Base-by-base conservation (phyloP, 768 basidiomycete genomes). In the Russula dissimulans region DNA sequence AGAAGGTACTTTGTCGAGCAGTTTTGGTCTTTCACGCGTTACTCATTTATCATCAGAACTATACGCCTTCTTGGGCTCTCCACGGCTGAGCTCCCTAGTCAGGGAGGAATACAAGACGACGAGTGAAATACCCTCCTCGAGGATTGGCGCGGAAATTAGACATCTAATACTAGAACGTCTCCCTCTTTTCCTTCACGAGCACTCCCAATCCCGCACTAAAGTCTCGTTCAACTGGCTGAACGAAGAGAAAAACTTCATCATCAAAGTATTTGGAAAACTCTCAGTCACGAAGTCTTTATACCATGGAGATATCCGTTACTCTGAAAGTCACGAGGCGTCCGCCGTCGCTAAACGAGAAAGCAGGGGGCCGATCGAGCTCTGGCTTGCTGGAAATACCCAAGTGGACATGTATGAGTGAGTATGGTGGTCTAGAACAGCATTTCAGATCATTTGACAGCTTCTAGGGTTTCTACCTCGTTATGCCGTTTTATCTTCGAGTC, bases 401-500 rank as follows among this genome's bases (percentile, higher is more conserved):
- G 77, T 90, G 46, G 91, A 97, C 67, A 89, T 95, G 82, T 97
- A 89, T 67, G 95, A 97, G 91, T 92, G 67, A 75, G 91, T 82
- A 5, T 38, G 22, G 26, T 22, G 38, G 26, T 64, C 22, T 2
- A 26, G 12, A 41, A 50, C 11, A 29, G 4, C 47, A 22, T 36
- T 51, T 29, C 6, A 42, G n/a, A 56, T 49, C 34, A 29, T 18
- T 52, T 44, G 58, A 14, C 49, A 17, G 36, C 38, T 57, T 17
- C 57, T 44, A 95, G 93, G 71, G 86, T 98, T 14, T 87, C 95
- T 0, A 86, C 84, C 0, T 87, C 89, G 1, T 74, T 98, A 34
- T 92, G 91, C 70, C 84, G 85, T 17, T 70, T 88, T 7, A 72
- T 97, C 34, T 90, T 97, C 63, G 81, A 87, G 57, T 78, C 82